These are phyloP conservation scores for Lasiosphaeria miniovina DNA, from an alignment of 495 filamentous ascomycete genomes.

Conservation along the genomic window DNA sequence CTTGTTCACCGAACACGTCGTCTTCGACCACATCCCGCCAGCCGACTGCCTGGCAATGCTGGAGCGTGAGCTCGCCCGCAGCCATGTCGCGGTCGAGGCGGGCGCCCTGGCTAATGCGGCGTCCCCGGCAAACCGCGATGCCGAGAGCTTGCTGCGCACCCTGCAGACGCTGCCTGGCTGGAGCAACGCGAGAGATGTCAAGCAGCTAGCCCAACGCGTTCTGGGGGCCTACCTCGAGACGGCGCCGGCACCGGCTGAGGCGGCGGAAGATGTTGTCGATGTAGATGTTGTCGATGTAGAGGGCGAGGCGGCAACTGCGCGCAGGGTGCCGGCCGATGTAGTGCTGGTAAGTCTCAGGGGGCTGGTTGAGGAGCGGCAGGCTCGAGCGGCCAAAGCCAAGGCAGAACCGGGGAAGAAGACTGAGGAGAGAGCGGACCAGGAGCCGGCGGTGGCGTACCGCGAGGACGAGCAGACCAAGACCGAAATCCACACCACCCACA, in stretches of 20 bases:
- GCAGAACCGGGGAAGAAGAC: not conserved
- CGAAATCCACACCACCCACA: not conserved
- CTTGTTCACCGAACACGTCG: slow-evolving; percentile 58
- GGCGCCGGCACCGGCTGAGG: slow-evolving; percentile 26
- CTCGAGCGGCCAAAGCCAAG: not conserved
- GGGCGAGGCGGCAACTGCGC: not conserved
- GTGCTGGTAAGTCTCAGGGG: not conserved
- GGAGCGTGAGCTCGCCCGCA: slow-evolving; percentile 17
- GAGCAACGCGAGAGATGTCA: slow-evolving; percentile 68
- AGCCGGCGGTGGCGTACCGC: not conserved
- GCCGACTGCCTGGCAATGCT: slow-evolving; percentile 48
- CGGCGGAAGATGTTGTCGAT: slow-evolving; percentile 29
- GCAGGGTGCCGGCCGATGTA: not conserved
- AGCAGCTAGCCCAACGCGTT: slow-evolving; percentile 53
- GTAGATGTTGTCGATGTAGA: not conserved
- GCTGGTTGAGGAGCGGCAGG: not conserved
- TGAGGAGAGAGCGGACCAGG: not conserved
- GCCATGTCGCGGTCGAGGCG: slow-evolving; percentile 18
- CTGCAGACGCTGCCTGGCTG: slow-evolving; percentile 46
- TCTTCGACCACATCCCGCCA: slow-evolving; percentile 46
- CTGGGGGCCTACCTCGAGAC: slow-evolving; percentile 40
- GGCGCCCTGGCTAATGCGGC: slow-evolving; percentile 27
- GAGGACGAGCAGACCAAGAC: not conserved
- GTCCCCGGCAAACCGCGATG: slow-evolving; percentile 27
- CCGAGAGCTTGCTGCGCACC: slow-evolving; percentile 38